Conservation (phyloP, 2,329 filamentous ascomycete species). For the Anisogramma anomala region DNA sequence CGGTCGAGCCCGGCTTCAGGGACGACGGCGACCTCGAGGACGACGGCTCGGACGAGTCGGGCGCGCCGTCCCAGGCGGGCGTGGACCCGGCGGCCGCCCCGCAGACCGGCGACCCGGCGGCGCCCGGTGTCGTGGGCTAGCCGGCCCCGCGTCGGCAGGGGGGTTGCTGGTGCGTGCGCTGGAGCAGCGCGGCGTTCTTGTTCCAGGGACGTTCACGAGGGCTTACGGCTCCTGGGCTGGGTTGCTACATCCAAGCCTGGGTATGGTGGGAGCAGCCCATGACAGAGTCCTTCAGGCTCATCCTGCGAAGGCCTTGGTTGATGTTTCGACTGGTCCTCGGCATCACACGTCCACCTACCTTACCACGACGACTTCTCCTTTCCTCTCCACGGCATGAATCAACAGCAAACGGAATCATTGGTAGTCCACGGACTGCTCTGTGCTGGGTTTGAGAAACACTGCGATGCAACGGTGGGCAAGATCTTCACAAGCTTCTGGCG, state of each 20-base stretch:
- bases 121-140: constrained; percentile 2
- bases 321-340: not conserved
- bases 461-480: not conserved
- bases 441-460: not conserved
- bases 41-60: constrained; percentile 48
- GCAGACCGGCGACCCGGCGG: constrained; percentile 1
- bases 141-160: not conserved
- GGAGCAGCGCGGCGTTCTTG: not conserved
- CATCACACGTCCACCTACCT: not conserved
- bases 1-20: constrained; percentile 71
- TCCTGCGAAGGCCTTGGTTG: not conserved
- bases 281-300: too few species aligned
- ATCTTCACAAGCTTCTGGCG: constrained; percentile 1
- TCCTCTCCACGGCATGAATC: not conserved
- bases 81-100: constrained; percentile 5
- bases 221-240: too few species aligned
- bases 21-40: constrained; percentile 51
- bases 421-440: not conserved
- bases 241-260: too few species aligned
- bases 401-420: not conserved
- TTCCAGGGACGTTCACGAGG: not conserved
- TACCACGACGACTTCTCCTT: not conserved
- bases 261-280: too few species aligned
- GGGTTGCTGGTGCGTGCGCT: not conserved
- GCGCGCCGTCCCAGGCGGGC: constrained; percentile 28